These are phyloP conservation scores for Hypoxylon lienhwacheense DNA, from an alignment of 495 filamentous ascomycete genomes.

Conservation along the genomic window DNA sequence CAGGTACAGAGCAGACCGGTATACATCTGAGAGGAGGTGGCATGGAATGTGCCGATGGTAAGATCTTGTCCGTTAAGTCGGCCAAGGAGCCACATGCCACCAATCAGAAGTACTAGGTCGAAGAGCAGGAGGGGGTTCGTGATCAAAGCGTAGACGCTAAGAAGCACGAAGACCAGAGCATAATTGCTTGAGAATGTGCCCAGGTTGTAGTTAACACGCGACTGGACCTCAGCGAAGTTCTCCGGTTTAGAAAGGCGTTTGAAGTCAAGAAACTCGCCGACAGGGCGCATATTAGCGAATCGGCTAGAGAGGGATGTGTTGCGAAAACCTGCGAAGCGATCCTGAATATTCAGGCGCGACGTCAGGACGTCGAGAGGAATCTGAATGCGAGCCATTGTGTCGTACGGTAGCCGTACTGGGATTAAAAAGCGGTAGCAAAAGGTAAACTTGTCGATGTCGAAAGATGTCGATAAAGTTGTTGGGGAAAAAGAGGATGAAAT, in stretches of 20 bases:
- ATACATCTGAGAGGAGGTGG: constrained; percentile 93
- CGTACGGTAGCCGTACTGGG: not conserved
- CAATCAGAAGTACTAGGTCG: constrained; percentile 82
- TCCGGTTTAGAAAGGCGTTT: constrained; percentile 92
- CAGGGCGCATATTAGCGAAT: constrained; percentile 88
- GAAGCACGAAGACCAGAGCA: constrained; percentile 87
- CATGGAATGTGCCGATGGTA: constrained; percentile 75
- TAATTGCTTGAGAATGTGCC: constrained; percentile 99
- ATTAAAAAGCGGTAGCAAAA: constrained; percentile 3
- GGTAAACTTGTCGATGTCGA: not conserved
- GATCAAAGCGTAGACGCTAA: constrained; percentile 91
- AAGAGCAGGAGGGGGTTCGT: constrained; percentile 83
- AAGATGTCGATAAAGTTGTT: not conserved
- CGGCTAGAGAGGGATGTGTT: constrained; percentile 73
- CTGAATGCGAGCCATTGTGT: constrained; percentile 79
- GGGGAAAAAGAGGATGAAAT: not conserved
- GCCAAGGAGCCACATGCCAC: constrained; percentile 85
- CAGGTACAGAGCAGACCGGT: constrained; percentile 79
- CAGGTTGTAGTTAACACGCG: constrained; percentile 95
- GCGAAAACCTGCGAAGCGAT: constrained; percentile 73
- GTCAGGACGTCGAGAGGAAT: constrained; percentile 90
- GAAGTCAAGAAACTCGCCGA: constrained; percentile 92
- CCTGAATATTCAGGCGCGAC: constrained; percentile 79
- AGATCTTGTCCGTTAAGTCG: constrained; percentile 85
- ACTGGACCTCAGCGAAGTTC: constrained; percentile 89